Base-by-base conservation (phyloP, 495 filamentous ascomycete species). In the Xylaria castorea region DNA sequence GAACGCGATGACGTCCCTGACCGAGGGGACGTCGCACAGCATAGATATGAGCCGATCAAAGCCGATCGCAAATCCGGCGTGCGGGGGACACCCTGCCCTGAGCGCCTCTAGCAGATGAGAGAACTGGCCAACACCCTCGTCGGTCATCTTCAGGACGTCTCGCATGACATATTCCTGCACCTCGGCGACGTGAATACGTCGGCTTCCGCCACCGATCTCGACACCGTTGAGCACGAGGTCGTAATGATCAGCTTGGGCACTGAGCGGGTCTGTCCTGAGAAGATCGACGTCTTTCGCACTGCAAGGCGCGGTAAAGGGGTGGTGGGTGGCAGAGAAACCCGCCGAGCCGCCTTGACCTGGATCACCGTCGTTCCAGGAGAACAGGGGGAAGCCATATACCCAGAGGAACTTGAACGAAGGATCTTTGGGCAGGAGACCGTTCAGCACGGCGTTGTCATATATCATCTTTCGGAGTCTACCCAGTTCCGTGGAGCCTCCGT, bases 181-280 rank as follows among this genome's bases (percentile, higher is more conserved):
- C 44, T 87, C 87, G 11, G 93, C 90, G 76, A 93, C 87, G 82
- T 99, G 96, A 70, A 98, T 98, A 85, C 96, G 94, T 14, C 92
- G 88, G 80, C 93, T 97, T 12, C 96, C 96, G 16, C 96, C 96
- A 53, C 96, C 96, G 36, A 99, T 87, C 80, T 99, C 96, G 18
- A 97, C 89, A 20, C 96, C 96, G 78, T 99, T 99, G 70, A 98
- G 88, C 16, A 99, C 96, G 20, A 99, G 87, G 77, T 99, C 96
- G 80, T 97, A 99, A 79, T 97, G 93, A 78, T 97, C 94, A 1
- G 89, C 95, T 48, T 86, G 87, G 0, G 88, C 94, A 70, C 87
- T 81, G 12, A 92, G 85, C 2, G 96, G 97, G 66, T 94, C 85
- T 6, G 88, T 90, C 25, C 87, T 81, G 12, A 98, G 88, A 2